Evolutionary conservation across 495 filamentous ascomycete species (phyloP).

Genomic region (Aspergillus coremiiformis): DNA sequence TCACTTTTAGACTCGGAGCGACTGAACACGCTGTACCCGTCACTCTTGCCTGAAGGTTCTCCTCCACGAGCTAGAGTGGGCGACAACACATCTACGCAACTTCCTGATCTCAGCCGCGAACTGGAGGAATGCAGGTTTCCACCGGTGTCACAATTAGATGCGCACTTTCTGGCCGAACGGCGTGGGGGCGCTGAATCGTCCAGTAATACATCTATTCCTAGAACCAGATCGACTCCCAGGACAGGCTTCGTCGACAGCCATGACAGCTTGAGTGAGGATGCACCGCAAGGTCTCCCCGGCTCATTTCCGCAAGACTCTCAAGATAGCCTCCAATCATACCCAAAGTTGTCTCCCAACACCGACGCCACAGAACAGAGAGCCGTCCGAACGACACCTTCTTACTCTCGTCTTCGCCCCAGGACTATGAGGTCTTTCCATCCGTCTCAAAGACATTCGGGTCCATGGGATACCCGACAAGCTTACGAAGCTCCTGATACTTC

Average conservation of each 20-base stretch:
- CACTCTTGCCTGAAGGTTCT: constrained; percentile 18
- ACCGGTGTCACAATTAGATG: constrained; percentile 40
- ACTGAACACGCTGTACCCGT: constrained; percentile 25
- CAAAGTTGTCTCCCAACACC: not conserved
- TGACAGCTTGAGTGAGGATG: not conserved
- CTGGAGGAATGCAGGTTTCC: constrained; percentile 32
- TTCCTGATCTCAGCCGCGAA: constrained; percentile 18
- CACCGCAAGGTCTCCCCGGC: constrained; percentile 5
- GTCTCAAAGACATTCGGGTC: constrained; percentile 12
- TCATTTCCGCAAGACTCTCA: constrained; percentile 13
- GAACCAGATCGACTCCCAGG: not conserved
- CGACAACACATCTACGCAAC: constrained; percentile 5
- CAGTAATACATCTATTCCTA: not conserved
- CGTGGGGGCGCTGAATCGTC: not conserved
- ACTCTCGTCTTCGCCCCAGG: constrained; percentile 21
- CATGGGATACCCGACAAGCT: constrained; percentile 17
- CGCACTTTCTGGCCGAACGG: constrained; percentile 29
- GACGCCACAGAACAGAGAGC: not conserved
- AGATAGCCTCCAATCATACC: not conserved
- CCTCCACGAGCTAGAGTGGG: not conserved
- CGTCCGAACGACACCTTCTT: not conserved
- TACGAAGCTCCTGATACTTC: not conserved
- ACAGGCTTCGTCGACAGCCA: not conserved
- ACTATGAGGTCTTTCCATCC: constrained; percentile 13
- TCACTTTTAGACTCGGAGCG: constrained; percentile 12